Conservation (phyloP, 2,329 filamentous ascomycete genomes). For the Sporothrix pallida region DNA sequence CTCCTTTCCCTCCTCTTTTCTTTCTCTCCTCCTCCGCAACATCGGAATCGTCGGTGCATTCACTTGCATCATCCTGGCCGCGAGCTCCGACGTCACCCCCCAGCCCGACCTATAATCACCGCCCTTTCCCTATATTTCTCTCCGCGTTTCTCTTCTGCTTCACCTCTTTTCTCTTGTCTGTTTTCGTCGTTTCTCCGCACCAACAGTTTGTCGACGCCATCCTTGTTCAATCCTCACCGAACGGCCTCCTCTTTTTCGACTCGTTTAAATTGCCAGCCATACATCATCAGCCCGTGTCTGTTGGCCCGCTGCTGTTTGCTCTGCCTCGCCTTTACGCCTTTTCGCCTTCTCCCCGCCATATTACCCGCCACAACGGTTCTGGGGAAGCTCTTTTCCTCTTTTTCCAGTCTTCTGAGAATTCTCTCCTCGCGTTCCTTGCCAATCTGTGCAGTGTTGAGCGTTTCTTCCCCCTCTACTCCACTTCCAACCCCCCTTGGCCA, state of each 20-base stretch:
- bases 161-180: background rate
- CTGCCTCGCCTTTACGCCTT: background rate
- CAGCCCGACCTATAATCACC: background rate
- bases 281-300: constrained; percentile 1
- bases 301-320: constrained; percentile 22
- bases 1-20: background rate
- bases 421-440: background rate
- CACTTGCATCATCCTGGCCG: background rate
- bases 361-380: constrained; percentile 7
- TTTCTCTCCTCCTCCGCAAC: background rate
- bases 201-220: background rate
- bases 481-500: constrained; percentile 23
- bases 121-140: background rate
- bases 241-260: background rate
- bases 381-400: background rate
- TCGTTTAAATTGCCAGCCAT: background rate
- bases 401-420: background rate
- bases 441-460: background rate
- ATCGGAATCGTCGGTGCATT: constrained; percentile 29
- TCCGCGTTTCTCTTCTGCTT: background rate
- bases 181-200: background rate
- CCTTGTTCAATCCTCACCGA: background rate
- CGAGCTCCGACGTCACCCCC: background rate
- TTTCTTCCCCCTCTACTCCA: constrained; percentile 27
- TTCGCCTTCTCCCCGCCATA: constrained; percentile 15